phyloP scores from a whole-genome alignment of 495 filamentous ascomycete genomes.

The Pyrenopolyporus hunteri region DNA sequence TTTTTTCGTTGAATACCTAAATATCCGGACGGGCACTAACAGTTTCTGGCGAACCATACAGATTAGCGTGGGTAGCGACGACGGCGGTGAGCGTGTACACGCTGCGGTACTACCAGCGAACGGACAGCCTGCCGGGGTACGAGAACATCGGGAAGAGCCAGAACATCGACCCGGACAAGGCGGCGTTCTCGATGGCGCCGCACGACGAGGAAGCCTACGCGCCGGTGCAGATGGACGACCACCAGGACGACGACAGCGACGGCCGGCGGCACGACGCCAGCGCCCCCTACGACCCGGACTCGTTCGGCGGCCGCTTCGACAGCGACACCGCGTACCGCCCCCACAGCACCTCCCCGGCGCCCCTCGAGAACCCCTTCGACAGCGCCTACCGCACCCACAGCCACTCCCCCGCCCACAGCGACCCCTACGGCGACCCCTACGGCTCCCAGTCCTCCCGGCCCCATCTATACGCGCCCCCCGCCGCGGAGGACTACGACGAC shows the following conservation, averaged over 20 bases:
- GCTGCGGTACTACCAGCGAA: constrained; percentile 76
- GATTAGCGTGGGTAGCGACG: constrained; percentile 76
- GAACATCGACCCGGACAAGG: constrained; percentile 64
- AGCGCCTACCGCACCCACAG: constrained; percentile 43
- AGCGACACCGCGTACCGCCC: constrained; percentile 42
- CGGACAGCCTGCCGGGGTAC: constrained; percentile 76
- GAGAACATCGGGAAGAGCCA: constrained; percentile 59
- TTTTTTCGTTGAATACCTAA: not conserved
- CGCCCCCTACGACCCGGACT: constrained; percentile 42
- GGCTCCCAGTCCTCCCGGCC: constrained; percentile 25
- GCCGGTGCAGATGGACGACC: constrained; percentile 52
- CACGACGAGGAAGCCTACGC: constrained; percentile 61
- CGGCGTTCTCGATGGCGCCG: constrained; percentile 61
- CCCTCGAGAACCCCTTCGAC: constrained; percentile 53
- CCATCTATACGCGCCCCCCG: constrained; percentile 47
- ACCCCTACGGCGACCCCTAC: constrained; percentile 45
- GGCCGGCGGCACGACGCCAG: constrained; percentile 39
- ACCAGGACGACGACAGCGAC: constrained; percentile 46
- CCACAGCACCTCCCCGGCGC: constrained; percentile 40
- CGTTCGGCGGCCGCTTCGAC: constrained; percentile 42
- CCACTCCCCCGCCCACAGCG: constrained; percentile 34
- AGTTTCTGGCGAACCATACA: constrained; percentile 53
- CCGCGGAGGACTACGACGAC: constrained; percentile 49
- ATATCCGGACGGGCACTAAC: no score
- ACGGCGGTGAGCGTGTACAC: constrained; percentile 78